Conservation (phyloP, 305 asterid species). For the Solanum aculeatissimum region DNA sequence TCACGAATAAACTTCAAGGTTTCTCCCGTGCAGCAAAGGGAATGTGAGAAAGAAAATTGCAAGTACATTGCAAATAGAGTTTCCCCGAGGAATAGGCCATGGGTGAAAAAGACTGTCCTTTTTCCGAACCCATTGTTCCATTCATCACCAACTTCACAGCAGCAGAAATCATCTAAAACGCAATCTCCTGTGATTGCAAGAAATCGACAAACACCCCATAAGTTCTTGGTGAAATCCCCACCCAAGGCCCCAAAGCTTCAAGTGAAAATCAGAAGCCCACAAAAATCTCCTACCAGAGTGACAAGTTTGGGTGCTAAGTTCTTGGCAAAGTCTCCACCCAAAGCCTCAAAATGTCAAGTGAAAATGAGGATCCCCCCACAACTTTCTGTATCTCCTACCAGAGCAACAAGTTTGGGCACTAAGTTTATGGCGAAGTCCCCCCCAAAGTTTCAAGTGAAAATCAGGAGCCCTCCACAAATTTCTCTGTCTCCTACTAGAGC, state of each 20-base stretch:
- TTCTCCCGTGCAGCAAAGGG: slow-evolving; percentile 23
- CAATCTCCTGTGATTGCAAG: slow-evolving; percentile 44
- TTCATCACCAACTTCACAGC: slow-evolving; percentile 43
- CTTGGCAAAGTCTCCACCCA: slow-evolving; percentile 48
- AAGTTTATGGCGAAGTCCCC: slow-evolving; percentile 72
- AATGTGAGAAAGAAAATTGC: slow-evolving; percentile 50
- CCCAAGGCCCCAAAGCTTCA: slow-evolving; percentile 25
- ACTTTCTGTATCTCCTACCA: slow-evolving; percentile 23
- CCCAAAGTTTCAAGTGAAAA: slow-evolving; percentile 36
- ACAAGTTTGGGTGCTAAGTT: slow-evolving; percentile 25
- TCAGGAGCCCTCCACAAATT: slow-evolving; percentile 44
- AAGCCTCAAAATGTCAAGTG: slow-evolving; percentile 24
- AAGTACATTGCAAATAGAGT: slow-evolving; percentile 62
- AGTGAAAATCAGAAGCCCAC: slow-evolving; percentile 48
- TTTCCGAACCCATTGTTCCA: slow-evolving; percentile 74
- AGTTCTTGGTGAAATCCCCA: slow-evolving; percentile 71
- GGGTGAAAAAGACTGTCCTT: slow-evolving; percentile 70
- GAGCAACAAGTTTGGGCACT: slow-evolving; percentile 2
- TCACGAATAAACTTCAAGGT: slow-evolving; percentile 71
- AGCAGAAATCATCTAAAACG: slow-evolving; percentile 39
- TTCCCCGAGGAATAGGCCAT: slow-evolving; percentile 73
- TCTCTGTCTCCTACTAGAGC: slow-evolving; percentile 23
- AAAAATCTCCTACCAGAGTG: slow-evolving; percentile 23
- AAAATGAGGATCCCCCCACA: slow-evolving; percentile 46
- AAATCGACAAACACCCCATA: slow-evolving; percentile 42